Conservation (phyloP, 306 rosid genomes). For the Prunus campanulata region DNA sequence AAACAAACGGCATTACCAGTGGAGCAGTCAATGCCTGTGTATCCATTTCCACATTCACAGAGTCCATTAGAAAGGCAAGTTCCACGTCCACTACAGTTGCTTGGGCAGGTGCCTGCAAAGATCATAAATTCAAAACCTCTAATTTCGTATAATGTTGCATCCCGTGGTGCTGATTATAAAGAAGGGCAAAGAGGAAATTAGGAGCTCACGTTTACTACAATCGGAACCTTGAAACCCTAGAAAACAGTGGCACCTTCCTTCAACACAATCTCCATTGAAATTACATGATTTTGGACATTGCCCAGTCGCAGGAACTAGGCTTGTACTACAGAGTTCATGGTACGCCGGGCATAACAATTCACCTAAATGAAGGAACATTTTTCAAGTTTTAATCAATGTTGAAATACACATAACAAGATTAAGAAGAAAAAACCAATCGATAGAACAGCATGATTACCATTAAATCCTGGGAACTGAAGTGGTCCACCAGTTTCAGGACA, state of each 20-base stretch:
- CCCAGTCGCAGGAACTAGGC: slow-evolving; percentile 46
- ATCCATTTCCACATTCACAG: slow-evolving; percentile 79
- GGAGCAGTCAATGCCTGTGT: slow-evolving; percentile 88
- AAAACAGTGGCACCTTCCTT: slow-evolving; percentile 84
- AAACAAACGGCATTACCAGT: slow-evolving; percentile 50
- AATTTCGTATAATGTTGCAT: not conserved
- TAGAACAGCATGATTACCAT: slow-evolving; percentile 48
- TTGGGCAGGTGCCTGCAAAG: slow-evolving; percentile 69
- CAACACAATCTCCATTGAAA: slow-evolving; percentile 92
- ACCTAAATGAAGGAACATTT: slow-evolving; percentile 42
- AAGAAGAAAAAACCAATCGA: not conserved
- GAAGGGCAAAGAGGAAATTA: slow-evolving; percentile 12
- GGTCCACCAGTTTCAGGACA: slow-evolving; percentile 90
- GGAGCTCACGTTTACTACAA: slow-evolving; percentile 78
- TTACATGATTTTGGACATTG: slow-evolving; percentile 71
- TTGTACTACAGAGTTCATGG: slow-evolving; percentile 73
- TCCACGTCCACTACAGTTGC: slow-evolving; percentile 71
- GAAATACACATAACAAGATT: not conserved
- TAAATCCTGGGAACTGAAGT: slow-evolving; percentile 77
- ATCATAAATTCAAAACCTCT: slow-evolving; percentile 5
- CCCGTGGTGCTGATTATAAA: slow-evolving; percentile 1
- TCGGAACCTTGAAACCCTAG: slow-evolving; percentile 76
- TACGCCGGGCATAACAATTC: slow-evolving; percentile 84
- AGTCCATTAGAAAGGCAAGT: slow-evolving; percentile 76
- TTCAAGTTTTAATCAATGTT: slow-evolving; percentile 1